Evolutionary conservation across 495 filamentous ascomycete species (phyloP).

Genomic region (Glutinoglossum americanum): DNA sequence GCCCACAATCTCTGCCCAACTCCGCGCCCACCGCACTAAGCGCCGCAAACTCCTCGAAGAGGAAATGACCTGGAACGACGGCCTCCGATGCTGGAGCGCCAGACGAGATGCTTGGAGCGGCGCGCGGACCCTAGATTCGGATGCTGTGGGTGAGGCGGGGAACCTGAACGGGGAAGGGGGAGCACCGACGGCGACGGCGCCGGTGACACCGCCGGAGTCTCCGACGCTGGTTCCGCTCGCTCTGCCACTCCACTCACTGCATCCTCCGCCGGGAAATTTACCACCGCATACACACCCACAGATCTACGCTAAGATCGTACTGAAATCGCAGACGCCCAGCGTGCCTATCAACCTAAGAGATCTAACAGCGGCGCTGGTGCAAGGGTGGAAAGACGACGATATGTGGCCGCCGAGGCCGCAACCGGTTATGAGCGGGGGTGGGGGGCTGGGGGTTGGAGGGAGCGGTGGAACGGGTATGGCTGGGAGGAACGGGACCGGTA

Average conservation of each 20-base stretch:
- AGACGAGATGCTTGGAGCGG: conserved; percentile 74
- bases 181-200: conserved; percentile 9
- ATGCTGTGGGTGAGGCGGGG: background rate
- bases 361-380: conserved; percentile 59
- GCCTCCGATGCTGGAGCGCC: conserved; percentile 50
- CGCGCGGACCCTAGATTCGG: conserved; percentile 18
- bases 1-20: conserved; percentile 13
- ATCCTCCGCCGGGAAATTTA: too few species aligned
- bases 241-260: conserved; percentile 9
- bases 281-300: conserved; percentile 31
- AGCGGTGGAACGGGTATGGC: too few species aligned
- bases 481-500: too few species aligned
- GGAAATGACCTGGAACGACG: conserved; percentile 68
- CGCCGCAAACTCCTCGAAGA: conserved; percentile 38
- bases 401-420: conserved; percentile 74
- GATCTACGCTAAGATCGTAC: conserved; percentile 73
- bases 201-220: conserved; percentile 11
- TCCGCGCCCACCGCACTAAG: conserved; percentile 31
- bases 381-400: conserved; percentile 84
- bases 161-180: background rate
- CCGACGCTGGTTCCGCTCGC: conserved; percentile 34
- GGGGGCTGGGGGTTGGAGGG: too few species aligned
- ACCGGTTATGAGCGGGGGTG: too few species aligned
- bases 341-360: conserved; percentile 74
- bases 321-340: conserved; percentile 52